Evolutionary conservation across 2,329 filamentous ascomycete species (phyloP), one percentile per base, ranked within the genome.

Genomic region (Verticillium zaregamsianum): DNA sequence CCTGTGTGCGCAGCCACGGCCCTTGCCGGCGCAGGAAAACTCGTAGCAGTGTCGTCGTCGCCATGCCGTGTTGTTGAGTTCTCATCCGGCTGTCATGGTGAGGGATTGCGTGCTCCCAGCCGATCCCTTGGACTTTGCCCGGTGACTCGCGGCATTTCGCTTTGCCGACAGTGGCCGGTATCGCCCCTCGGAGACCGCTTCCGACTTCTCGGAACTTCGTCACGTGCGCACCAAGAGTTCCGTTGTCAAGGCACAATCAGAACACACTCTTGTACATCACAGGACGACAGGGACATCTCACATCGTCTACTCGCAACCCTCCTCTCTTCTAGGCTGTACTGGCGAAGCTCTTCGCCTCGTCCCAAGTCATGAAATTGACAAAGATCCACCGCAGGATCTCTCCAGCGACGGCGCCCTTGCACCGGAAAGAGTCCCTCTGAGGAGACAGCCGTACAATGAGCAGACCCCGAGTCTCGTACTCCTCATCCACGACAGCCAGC

Each of bases 1-100:
- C 40, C 33, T n/a, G 45, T 8, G 54, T 52, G 57, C 68, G 66
- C 52, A 72, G 61, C 15, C 61, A 55, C 12, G 68, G 67, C 49
- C 69, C 58, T 28, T 71, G 68, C 63, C 70, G 71, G 62, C 71
- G 72, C 56, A 73, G 59, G 28, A 69, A 60, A 12, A 64, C 65
- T 57, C 71, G 67, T 59, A 66, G 68, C 5, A 68, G 59, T 14
- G 61, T 64, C n/a, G 66, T 61, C 49, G 65, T 65, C 52, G 70
- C 59, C 72, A 69, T 69, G 57, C 39, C 55, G 33, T 31, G 45
- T 20, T 58, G 57, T 49, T 49, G 7, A 14, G 14, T 23, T 23
- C 5, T 59, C 60, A 59, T 61, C 3, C 32, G 54, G 40, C 20
- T 57, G 57, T 55, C 63, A 64, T 64, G 37, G n/a, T 20, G 9